These are phyloP conservation scores for Suillus luteus DNA, from an alignment of 768 basidiomycete genomes.

Conservation along the genomic window DNA sequence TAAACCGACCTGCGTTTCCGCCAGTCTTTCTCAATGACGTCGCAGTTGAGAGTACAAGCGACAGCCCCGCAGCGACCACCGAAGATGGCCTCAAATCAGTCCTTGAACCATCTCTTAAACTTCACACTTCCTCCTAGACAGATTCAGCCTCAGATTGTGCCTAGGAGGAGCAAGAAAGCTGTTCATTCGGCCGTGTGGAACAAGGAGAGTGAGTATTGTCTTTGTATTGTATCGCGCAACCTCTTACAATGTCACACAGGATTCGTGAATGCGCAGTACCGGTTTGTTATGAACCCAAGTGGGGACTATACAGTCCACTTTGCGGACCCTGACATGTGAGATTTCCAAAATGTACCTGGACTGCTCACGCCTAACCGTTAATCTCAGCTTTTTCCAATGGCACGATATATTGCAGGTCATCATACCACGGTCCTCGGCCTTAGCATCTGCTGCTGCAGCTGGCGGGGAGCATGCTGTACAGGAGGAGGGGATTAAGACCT, in stretches of 20 bases:
- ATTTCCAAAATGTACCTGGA: slow-evolving; percentile 20
- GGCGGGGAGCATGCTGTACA: slow-evolving; percentile 40
- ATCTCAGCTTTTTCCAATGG: slow-evolving; percentile 88
- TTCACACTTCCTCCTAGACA: slow-evolving; percentile 92
- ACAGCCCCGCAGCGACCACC: slow-evolving; percentile 56
- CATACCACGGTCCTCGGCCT: slow-evolving; percentile 79
- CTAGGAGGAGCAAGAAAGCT: slow-evolving; percentile 75
- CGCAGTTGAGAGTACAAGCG: slow-evolving; percentile 29
- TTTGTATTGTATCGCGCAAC: slow-evolving; percentile 18
- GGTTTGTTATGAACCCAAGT: slow-evolving; percentile 92
- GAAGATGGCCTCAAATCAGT: slow-evolving; percentile 71
- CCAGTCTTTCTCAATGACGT: slow-evolving; percentile 28
- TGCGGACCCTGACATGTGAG: slow-evolving; percentile 95
- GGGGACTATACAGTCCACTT: slow-evolving; percentile 95
- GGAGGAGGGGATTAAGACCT: slow-evolving; percentile 69
- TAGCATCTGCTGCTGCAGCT: slow-evolving; percentile 62
- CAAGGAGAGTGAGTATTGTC: slow-evolving; percentile 80
- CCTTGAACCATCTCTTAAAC: slow-evolving; percentile 85
- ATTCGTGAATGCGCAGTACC: slow-evolving; percentile 95
- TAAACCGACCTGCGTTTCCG: slow-evolving; percentile 10
- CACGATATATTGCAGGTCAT: slow-evolving; percentile 94
- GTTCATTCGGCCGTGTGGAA: slow-evolving; percentile 74
- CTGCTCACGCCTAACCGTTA: slow-evolving; percentile 5
- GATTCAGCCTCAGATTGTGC: slow-evolving; percentile 56
- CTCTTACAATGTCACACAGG: slow-evolving; percentile 45